Base-by-base conservation (phyloP, 345 rosid species). In the Gossypium turneri region DNA sequence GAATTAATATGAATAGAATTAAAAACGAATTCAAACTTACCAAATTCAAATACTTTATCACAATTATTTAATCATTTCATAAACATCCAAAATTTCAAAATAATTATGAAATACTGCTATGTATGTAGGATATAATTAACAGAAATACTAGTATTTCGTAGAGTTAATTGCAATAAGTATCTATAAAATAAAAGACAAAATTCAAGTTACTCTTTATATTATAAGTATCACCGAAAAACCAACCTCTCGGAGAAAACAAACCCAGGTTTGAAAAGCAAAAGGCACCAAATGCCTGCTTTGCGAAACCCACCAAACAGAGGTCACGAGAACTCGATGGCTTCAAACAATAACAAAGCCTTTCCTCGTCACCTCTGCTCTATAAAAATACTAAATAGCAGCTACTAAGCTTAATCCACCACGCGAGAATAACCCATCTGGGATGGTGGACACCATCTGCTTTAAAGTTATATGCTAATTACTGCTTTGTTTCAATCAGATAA, bases 401-500 rank as follows among this genome's bases (percentile, higher is more conserved):
- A 65, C 10, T 9, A 12, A 64, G 10, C 50, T 48, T 25, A 48
- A 27, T 47, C 43, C 57, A 67, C 43, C 72, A 15, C 12, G 24
- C 10, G 47, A 29, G 38, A 22, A 13, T 9, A 66, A 5, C 20
- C 43, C 22, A 50, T 22, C 65, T 27, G 38, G 0, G 2, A 10
- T 38, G 48, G 6, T 45, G 6, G 20, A 17, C 4, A 24, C 13
- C 24, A 12, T 22, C 6, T 11, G 44, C 24, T 10, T 13, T 10
- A 51, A 70, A 7, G 47, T 52, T 70, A 12, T 61, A 11, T 8
- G 41, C 56, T 22, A 57, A 51, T 47, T 38, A 13, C 9, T 22
- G 53, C 20, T 15, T 20, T 11, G 60, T 29, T 57, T 90, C 75
- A 88, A 48, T 85, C 90, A 15, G 76, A 74, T 34, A 91, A 74